Percentiles rank a stretch among this genome's conserved stretches.
Conservation (phyloP, 2,329 filamentous ascomycete genomes). For the Macroventuria anomochaeta region DNA sequence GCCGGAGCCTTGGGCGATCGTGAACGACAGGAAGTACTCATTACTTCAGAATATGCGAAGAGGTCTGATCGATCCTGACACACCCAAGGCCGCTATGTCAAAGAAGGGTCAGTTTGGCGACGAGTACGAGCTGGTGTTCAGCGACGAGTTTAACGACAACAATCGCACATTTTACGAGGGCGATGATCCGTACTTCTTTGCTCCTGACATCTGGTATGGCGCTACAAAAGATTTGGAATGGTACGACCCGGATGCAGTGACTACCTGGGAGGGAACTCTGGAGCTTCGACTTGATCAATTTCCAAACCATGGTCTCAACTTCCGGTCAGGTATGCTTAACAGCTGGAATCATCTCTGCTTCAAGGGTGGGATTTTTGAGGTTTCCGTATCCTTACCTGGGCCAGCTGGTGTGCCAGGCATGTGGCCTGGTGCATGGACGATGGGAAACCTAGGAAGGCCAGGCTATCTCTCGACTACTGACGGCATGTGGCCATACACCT, state of each 20-base stretch:
- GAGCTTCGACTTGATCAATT: slow-evolving; percentile 56
- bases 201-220: slow-evolving; percentile 62
- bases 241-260: slow-evolving; percentile 61
- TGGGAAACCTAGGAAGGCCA: slow-evolving; percentile 62
- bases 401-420: slow-evolving; percentile 57
- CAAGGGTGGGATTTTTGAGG: slow-evolving; percentile 61
- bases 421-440: slow-evolving; percentile 62
- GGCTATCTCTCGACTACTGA: slow-evolving; percentile 61
- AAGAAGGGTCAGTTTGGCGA: slow-evolving; percentile 56
- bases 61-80: slow-evolving; percentile 60
- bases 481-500: slow-evolving; percentile 63
- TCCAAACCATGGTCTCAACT: slow-evolving; percentile 55
- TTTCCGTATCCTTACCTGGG: slow-evolving; percentile 60
- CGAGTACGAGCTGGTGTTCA: slow-evolving; percentile 59
- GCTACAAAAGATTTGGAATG: slow-evolving; percentile 59
- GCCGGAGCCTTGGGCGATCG: slow-evolving; percentile 52
- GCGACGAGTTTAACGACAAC: slow-evolving; percentile 62
- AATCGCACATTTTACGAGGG: slow-evolving; percentile 63
- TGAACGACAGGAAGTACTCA: slow-evolving; percentile 57
- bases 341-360: slow-evolving; percentile 63
- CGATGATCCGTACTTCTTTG: slow-evolving; percentile 64
- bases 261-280: slow-evolving; percentile 56
- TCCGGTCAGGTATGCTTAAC: slow-evolving; percentile 60
- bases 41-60: slow-evolving; percentile 57
- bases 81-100: slow-evolving; percentile 55